Percentiles rank a stretch among this genome's conserved stretches.
Evolutionary conservation across 345 rosid species (phyloP).

Genomic region (Adansonia digitata): DNA sequence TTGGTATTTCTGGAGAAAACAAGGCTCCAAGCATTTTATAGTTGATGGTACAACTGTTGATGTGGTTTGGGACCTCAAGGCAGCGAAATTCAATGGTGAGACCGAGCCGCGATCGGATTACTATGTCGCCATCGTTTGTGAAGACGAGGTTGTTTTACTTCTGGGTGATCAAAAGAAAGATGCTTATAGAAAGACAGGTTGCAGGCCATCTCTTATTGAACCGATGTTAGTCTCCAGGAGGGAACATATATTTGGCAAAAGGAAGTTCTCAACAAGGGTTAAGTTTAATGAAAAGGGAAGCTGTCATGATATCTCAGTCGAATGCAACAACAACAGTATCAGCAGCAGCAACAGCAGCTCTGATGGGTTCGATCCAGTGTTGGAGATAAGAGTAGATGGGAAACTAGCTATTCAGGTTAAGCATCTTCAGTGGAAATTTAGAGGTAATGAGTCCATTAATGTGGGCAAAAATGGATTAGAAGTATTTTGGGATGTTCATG

Average conservation of each 20-base stretch:
- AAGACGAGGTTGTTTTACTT: slow-evolving; percentile 51
- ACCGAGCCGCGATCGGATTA: slow-evolving; percentile 48
- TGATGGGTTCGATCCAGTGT: slow-evolving; percentile 29
- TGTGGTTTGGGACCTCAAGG: slow-evolving; percentile 52
- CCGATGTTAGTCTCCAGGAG: slow-evolving; percentile 44
- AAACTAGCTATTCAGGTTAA: slow-evolving; percentile 34
- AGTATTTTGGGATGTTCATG: slow-evolving; percentile 56
- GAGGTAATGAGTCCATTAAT: slow-evolving; percentile 41
- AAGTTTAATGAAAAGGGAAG: slow-evolving; percentile 34
- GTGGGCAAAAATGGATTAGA: slow-evolving; percentile 30
- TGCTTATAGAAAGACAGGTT: slow-evolving; percentile 37
- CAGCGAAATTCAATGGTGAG: slow-evolving; percentile 46
- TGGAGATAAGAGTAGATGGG: slow-evolving; percentile 48
- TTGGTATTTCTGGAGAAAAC: slow-evolving; percentile 60
- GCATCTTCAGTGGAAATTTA: slow-evolving; percentile 57
- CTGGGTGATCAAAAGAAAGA: slow-evolving; percentile 44
- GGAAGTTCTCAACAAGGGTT: slow-evolving; percentile 37
- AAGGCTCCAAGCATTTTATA: slow-evolving; percentile 45
- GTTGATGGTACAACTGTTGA: slow-evolving; percentile 34
- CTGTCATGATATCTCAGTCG: slow-evolving; percentile 37
- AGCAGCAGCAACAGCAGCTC: neutral
- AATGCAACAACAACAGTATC: slow-evolving; percentile 24
- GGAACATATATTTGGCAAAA: slow-evolving; percentile 52
- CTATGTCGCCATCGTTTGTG: slow-evolving; percentile 49
- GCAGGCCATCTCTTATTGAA: slow-evolving; percentile 55